Conservation (phyloP, 129 eudicot species). For the Chrysanthemum makinoi region DNA sequence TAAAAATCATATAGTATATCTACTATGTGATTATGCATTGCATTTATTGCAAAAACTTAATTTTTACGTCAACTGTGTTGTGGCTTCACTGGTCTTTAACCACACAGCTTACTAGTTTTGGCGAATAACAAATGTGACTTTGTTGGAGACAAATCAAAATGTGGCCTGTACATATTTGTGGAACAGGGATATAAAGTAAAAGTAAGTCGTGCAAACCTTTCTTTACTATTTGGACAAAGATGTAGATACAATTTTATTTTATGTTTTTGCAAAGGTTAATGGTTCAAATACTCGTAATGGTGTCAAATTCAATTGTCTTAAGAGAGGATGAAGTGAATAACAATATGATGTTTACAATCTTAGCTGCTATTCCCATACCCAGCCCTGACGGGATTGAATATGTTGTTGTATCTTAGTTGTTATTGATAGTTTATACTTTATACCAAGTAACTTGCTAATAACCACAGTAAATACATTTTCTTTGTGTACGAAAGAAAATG, state of each 20-base stretch:
- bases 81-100: not conserved
- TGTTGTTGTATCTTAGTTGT: not conserved
- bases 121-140: not conserved
- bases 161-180: not conserved
- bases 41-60: not conserved
- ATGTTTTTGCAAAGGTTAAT: not conserved
- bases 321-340: too few relatives aligned
- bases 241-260: not conserved
- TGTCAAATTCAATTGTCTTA: too few relatives aligned
- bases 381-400: too few relatives aligned
- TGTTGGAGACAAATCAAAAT: not conserved
- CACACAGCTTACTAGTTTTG: not conserved
- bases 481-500: too few relatives aligned
- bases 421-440: not conserved
- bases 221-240: too few relatives aligned
- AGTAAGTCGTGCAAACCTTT: too few relatives aligned
- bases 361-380: not conserved
- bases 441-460: not conserved
- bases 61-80: not conserved
- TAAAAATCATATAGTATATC: conserved; percentile 6
- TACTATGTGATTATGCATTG: conserved; percentile 20
- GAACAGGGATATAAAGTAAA: too few relatives aligned
- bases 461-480: too few relatives aligned
- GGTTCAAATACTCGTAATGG: too few relatives aligned
- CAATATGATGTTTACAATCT: not conserved